These are phyloP conservation scores for Emergomyces africanus DNA, from an alignment of 2,329 filamentous ascomycete species.

Conservation along the genomic window DNA sequence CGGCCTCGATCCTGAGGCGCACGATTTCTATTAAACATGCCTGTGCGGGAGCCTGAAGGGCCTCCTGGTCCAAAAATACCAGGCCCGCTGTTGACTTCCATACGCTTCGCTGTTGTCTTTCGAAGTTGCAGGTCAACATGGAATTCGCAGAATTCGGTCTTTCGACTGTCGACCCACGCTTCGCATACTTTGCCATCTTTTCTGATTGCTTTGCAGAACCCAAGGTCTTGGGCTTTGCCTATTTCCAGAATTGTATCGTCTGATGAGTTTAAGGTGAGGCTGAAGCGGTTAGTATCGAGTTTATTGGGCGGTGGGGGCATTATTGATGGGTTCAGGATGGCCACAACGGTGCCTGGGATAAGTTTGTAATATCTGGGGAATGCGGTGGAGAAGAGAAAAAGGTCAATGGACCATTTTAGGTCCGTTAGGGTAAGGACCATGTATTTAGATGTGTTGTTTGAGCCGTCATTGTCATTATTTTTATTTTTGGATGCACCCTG, in stretches of 20 bases:
- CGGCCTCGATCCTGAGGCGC: conserved; percentile 9
- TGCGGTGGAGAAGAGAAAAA: conserved; percentile 83
- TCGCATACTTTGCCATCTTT: conserved; percentile 73
- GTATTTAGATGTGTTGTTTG: conserved; percentile 57
- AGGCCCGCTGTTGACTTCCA: conserved; percentile 66
- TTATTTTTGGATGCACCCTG: conserved; percentile 30
- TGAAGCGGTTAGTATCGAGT: conserved; percentile 71
- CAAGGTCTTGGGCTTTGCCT: conserved; percentile 70
- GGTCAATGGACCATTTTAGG: conserved; percentile 76
- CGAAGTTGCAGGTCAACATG: conserved; percentile 73
- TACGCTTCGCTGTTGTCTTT: conserved; percentile 53
- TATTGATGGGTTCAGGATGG: conserved; percentile 80
- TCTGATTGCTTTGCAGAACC: conserved; percentile 73
- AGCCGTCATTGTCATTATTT: conserved; percentile 39
- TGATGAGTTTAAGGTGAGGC: conserved; percentile 69
- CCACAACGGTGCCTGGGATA: conserved; percentile 79
- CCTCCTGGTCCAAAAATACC: conserved; percentile 34
- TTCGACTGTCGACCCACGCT: conserved; percentile 74
- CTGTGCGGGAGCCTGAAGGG: conserved; percentile 30
- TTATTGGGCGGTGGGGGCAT: conserved; percentile 72
- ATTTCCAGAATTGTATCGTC: conserved; percentile 86
- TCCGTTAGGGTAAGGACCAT: conserved; percentile 86
- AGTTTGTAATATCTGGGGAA: conserved; percentile 92
- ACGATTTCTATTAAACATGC: conserved; percentile 18
- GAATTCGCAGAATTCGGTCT: conserved; percentile 85